Evolutionary conservation across 495 filamentous ascomycete species (phyloP).

Genomic region (Penicillium coffeae): DNA sequence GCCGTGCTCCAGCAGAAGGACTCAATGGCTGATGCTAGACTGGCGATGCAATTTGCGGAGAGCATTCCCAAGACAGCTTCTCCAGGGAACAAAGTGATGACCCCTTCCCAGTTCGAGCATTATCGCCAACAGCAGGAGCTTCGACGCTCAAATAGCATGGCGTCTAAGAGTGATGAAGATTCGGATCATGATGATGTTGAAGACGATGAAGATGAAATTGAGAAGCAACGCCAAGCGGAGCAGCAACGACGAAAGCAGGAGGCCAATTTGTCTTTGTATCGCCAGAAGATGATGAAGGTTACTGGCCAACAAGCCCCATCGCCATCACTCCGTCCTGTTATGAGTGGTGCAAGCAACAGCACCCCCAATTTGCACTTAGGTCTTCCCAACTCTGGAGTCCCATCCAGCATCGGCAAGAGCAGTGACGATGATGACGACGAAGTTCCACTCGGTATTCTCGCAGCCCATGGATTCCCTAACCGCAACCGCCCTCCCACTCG

Average conservation of each 20-base stretch:
- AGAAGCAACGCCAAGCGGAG: slow-evolving; percentile 66
- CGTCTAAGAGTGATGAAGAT: slow-evolving; percentile 43
- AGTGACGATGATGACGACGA: slow-evolving; percentile 79
- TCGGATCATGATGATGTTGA: slow-evolving; percentile 59
- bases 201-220: slow-evolving; percentile 82
- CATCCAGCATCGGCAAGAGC: slow-evolving; percentile 42
- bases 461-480: slow-evolving; percentile 88
- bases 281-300: slow-evolving; percentile 96
- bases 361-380: slow-evolving; percentile 39
- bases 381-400: slow-evolving; percentile 32
- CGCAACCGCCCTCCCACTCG: slow-evolving; percentile 75
- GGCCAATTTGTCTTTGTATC: slow-evolving; percentile 83
- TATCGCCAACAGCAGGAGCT: slow-evolving; percentile 78
- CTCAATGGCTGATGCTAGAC: slow-evolving; percentile 51
- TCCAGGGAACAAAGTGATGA: slow-evolving; percentile 74
- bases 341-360: slow-evolving; percentile 41
- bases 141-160: slow-evolving; percentile 47
- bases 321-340: slow-evolving; percentile 35
- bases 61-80: slow-evolving; percentile 36
- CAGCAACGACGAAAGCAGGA: slow-evolving; percentile 85
- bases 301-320: slow-evolving; percentile 65
- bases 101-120: slow-evolving; percentile 78
- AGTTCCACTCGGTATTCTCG: slow-evolving; percentile 80
- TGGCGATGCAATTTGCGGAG: slow-evolving; percentile 49
- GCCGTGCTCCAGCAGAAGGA: slow-evolving; percentile 43